A percentile compares a stretch with the other conserved stretches of the same genome.
phyloP scores from a whole-genome alignment of 495 filamentous ascomycete genomes.

The Lasiosphaeria ovina region DNA sequence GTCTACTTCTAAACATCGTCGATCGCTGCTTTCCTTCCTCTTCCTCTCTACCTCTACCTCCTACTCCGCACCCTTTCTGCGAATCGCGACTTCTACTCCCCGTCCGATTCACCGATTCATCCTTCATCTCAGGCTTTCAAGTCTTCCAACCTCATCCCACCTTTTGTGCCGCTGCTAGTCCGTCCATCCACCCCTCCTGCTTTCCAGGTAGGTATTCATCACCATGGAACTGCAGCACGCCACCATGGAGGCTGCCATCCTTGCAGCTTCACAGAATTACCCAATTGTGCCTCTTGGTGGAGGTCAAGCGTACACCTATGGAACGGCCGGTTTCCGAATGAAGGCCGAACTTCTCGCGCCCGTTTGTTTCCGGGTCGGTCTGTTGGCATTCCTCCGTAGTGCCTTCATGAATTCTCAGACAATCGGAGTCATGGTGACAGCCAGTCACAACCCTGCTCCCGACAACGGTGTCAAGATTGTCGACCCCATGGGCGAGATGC shows the following conservation, averaged over 20 bases:
- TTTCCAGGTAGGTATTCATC: no score
- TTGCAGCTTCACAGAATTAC: slow-evolving; percentile 63
- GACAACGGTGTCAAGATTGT: slow-evolving; percentile 99
- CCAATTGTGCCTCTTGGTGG: slow-evolving; percentile 60
- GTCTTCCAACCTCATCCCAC: no score
- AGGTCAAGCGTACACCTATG: slow-evolving; percentile 79
- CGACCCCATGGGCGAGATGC: slow-evolving; percentile 97
- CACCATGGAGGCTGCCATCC: slow-evolving; percentile 38
- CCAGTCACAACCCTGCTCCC: slow-evolving; percentile 92
- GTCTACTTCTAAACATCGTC: no score
- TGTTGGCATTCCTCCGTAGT: slow-evolving; percentile 86
- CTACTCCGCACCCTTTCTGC: no score
- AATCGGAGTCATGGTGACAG: slow-evolving; percentile 98
- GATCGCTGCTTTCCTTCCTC: no score
- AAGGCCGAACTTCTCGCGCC: slow-evolving; percentile 73
- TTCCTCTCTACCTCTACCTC: no score
- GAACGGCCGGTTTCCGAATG: slow-evolving; percentile 79
- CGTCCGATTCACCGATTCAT: no score
- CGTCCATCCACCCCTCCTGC: no score
- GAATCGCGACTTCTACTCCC: no score
- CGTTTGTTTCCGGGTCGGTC: slow-evolving; percentile 84
- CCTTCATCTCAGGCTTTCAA: no score
- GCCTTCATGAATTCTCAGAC: slow-evolving; percentile 83
- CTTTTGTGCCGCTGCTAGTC: no score
- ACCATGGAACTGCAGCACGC: background rate